Evolutionary conservation across 768 basidiomycete species (phyloP).

Genomic region (Infundibulicybe gibba): DNA sequence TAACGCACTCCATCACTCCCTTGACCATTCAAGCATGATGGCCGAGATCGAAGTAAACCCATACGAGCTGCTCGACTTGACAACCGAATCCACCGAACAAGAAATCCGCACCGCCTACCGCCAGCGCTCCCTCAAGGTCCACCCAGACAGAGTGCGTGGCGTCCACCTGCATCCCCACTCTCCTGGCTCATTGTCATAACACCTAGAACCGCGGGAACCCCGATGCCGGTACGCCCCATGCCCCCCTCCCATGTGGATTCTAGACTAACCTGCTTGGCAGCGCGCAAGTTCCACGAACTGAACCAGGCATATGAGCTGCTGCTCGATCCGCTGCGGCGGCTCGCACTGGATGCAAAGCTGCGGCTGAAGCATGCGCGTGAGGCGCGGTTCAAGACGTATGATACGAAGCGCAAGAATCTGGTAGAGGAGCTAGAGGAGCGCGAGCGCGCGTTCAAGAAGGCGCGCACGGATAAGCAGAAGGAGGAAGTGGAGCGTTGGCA

Average conservation of each 20-base stretch:
- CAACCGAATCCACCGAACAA: constrained; percentile 64
- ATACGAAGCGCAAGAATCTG: constrained; percentile 69
- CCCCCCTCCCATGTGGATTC: too few relatives aligned
- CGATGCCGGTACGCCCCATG: constrained; percentile 53
- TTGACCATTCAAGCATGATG: too few relatives aligned
- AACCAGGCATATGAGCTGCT: constrained; percentile 79
- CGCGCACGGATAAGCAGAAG: constrained; percentile 56
- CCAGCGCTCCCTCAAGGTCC: constrained; percentile 77
- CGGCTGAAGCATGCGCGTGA: constrained; percentile 65
- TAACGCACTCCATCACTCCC: too few relatives aligned
- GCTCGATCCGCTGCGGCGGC: constrained; percentile 73
- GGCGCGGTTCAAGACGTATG: constrained; percentile 66
- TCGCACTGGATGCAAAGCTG: constrained; percentile 79
- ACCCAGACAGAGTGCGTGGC: constrained; percentile 76
- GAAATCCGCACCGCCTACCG: constrained; percentile 82
- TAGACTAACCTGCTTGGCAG: constrained; percentile 23
- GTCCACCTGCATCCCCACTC: not conserved
- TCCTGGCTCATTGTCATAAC: constrained; percentile 2
- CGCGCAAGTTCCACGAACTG: constrained; percentile 80
- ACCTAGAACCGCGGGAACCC: constrained; percentile 77
- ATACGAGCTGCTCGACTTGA: constrained; percentile 67
- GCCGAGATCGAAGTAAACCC: constrained; percentile 63
- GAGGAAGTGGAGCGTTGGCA: constrained; percentile 50
- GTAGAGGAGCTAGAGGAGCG: constrained; percentile 78
- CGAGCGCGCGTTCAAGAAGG: constrained; percentile 75